phyloP scores from a whole-genome alignment of 805 yeast species.

The Lipomyces japonicus region DNA sequence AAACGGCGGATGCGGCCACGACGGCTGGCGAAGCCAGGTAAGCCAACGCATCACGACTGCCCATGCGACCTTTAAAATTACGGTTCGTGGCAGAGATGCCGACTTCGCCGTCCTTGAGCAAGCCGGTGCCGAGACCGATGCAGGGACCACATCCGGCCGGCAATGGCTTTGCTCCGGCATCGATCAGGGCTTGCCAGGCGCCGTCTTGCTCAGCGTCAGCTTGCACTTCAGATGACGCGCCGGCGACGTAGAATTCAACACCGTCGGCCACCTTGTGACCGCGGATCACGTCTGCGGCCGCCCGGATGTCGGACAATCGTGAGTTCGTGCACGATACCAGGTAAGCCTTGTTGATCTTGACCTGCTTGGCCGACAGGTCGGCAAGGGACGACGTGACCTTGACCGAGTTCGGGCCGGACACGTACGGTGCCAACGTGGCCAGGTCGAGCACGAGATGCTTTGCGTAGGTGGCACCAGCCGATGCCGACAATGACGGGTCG shows the following conservation, averaged over 20 bases:
- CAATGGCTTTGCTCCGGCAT: conserved; percentile 89
- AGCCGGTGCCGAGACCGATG: conserved; percentile 93
- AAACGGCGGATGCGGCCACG: conserved; percentile 96
- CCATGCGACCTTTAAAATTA: conserved; percentile 99
- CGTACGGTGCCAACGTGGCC: conserved; percentile 74
- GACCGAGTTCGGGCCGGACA: conserved; percentile 97
- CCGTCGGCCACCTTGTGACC: conserved; percentile 81
- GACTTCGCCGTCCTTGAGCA: conserved; percentile 91
- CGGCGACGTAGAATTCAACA: conserved; percentile 95
- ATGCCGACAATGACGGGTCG: conserved; percentile 28
- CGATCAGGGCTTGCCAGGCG: conserved; percentile 84
- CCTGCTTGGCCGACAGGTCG: conserved; percentile 65
- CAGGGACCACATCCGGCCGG: conserved; percentile 99
- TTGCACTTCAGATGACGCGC: conserved; percentile 92
- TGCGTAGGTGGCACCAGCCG: conserved; percentile 82
- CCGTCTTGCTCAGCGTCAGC: conserved; percentile 86
- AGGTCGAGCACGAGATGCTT: conserved; percentile 82
- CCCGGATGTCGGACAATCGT: conserved; percentile 83
- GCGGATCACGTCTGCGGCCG: conserved; percentile 85
- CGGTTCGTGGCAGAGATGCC: conserved; percentile 98
- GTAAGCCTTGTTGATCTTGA: conserved; percentile 88
- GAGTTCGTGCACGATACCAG: conserved; percentile 98
- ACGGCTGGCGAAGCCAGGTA: conserved; percentile 96
- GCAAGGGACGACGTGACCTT: conserved; percentile 78
- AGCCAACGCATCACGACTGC: conserved; percentile 92